Conservation (phyloP, 2,329 filamentous ascomycete species). For the Coccinonectria pachysandricola region DNA sequence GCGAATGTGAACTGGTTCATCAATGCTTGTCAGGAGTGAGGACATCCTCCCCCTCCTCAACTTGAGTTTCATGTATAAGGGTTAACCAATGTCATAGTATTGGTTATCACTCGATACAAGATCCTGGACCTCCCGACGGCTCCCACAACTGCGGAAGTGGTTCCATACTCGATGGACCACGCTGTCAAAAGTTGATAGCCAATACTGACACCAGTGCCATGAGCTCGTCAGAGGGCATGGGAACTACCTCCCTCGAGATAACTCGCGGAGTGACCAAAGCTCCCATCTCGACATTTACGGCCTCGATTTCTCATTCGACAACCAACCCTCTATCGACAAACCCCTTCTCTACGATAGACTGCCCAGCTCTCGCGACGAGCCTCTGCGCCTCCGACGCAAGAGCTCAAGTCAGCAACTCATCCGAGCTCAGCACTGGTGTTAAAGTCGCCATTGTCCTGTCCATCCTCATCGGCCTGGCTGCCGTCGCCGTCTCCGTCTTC, state of each 20-base stretch:
- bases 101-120: slow-evolving; percentile 15
- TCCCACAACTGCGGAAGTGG: slow-evolving; percentile 13
- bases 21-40: slow-evolving; percentile 40
- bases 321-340: too few relatives aligned
- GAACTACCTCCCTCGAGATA: too few relatives aligned
- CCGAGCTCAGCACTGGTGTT: slow-evolving; percentile 26
- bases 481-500: slow-evolving; percentile 26
- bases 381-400: slow-evolving; percentile 5
- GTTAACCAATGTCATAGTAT: slow-evolving; percentile 11
- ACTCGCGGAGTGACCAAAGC: too few relatives aligned
- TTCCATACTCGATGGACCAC: slow-evolving; percentile 3
- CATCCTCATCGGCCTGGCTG: slow-evolving; percentile 27
- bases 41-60: slow-evolving; percentile 1
- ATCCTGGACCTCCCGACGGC: slow-evolving; percentile 18
- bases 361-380: too few relatives aligned
- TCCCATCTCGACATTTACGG: too few relatives aligned
- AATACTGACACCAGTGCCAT: too few relatives aligned
- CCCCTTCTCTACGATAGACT: too few relatives aligned
- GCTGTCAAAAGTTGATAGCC: too few relatives aligned
- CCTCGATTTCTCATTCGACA: too few relatives aligned
- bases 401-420: not conserved
- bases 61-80: not conserved
- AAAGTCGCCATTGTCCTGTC: slow-evolving; percentile 37
- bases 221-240: too few relatives aligned
- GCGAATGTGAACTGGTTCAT: slow-evolving; percentile 43